Conservation (phyloP, 2,329 filamentous ascomycete species). For the Calonectria henricotiae region DNA sequence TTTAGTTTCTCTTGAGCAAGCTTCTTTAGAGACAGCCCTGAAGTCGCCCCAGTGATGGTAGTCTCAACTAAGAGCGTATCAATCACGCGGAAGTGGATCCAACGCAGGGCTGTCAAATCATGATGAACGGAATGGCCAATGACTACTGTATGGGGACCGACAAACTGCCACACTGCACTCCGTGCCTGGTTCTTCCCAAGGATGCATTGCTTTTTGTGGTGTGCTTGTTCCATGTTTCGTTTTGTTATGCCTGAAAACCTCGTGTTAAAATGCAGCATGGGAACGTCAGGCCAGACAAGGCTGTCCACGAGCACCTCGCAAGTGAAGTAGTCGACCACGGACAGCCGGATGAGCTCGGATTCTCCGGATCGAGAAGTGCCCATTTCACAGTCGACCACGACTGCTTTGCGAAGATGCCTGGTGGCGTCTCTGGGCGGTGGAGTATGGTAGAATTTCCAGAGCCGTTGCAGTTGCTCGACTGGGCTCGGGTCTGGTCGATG, state of each 20-base stretch:
- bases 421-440: neutral
- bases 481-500: conserved; percentile 22
- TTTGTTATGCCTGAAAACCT: conserved; percentile 66
- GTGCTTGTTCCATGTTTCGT: conserved; percentile 58
- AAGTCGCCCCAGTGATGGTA: neutral
- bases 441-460: conserved; percentile 33
- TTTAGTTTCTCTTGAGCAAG: conserved; percentile 27
- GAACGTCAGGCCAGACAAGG: conserved; percentile 65
- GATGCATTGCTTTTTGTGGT: conserved; percentile 56
- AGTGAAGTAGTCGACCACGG: conserved; percentile 68
- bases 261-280: conserved; percentile 68
- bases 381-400: conserved; percentile 73
- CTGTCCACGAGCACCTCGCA: conserved; percentile 66
- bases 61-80: conserved; percentile 38
- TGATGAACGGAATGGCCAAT: conserved; percentile 61
- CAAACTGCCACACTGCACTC: conserved; percentile 61
- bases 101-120: conserved; percentile 34
- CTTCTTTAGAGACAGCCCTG: conserved; percentile 35
- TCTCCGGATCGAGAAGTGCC: conserved; percentile 64
- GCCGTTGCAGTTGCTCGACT: conserved; percentile 11
- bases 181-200: conserved; percentile 63
- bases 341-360: conserved; percentile 68
- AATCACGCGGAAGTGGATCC: conserved; percentile 37
- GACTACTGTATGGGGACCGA: conserved; percentile 65
- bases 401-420: conserved; percentile 41